Conservation (phyloP, 2,329 filamentous ascomycete species). For the Volutella citrinella region DNA sequence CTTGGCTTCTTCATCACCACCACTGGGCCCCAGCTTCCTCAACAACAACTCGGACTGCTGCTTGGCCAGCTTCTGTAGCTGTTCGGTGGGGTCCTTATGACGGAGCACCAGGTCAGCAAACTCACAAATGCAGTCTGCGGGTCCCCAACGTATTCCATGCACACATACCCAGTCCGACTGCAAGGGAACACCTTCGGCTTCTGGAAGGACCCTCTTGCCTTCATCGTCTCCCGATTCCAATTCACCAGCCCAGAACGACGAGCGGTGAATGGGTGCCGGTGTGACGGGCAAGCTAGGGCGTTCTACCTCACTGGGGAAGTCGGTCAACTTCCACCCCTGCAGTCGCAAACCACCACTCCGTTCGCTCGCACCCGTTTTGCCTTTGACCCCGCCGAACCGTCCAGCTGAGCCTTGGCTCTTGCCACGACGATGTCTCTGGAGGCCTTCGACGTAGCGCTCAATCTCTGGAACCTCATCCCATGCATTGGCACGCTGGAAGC, state of each 20-base stretch:
- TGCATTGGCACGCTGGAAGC: conserved; percentile 75
- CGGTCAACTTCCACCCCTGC: conserved; percentile 66
- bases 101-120: conserved; percentile 50
- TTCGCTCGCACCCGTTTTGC: conserved; percentile 12
- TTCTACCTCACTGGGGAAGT: conserved; percentile 81
- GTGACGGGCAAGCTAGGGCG: conserved; percentile 88
- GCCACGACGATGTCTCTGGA: conserved; percentile 58
- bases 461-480: conserved; percentile 94
- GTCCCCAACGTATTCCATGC: conserved; percentile 48
- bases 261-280: conserved; percentile 72
- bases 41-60: conserved; percentile 63
- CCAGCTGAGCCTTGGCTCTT: conserved; percentile 28
- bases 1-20: conserved; percentile 22
- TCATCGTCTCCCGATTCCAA: conserved; percentile 37
- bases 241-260: conserved; percentile 59
- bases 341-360: conserved; percentile 7
- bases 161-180: conserved; percentile 94
- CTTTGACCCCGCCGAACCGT: conserved; percentile 14
- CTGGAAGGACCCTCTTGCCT: conserved; percentile 59
- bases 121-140: conserved; percentile 53
- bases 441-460: conserved; percentile 75
- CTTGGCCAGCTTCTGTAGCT: conserved; percentile 67
- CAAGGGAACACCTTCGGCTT: conserved; percentile 77
- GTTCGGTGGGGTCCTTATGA: conserved; percentile 65
- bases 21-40: conserved; percentile 44